These are phyloP conservation scores for Casaregolazyma suthepensis DNA, from an alignment of 1,139 yeast species.

Conservation along the genomic window DNA sequence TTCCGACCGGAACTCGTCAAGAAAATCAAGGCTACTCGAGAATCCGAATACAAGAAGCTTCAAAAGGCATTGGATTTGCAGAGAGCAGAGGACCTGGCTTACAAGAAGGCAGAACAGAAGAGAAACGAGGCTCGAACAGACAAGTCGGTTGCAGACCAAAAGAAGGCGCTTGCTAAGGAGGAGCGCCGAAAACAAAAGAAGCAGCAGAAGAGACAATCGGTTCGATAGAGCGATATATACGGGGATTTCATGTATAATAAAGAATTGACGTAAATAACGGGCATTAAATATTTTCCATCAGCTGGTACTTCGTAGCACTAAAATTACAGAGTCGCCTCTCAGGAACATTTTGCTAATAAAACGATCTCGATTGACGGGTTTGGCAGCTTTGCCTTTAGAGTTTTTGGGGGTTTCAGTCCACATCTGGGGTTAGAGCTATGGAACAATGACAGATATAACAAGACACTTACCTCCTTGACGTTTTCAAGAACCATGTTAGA, in stretches of 20 bases:
- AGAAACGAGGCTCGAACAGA: conserved; percentile 50
- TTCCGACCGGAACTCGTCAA: conserved; percentile 60
- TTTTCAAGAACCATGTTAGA: conserved; percentile 89
- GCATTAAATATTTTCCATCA: conserved; percentile 6
- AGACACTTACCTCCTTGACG: conserved; percentile 59
- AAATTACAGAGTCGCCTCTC: conserved; percentile 92
- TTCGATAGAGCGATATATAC: not conserved
- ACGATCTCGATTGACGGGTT: conserved; percentile 69
- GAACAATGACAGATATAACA: not conserved
- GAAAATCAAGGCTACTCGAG: conserved; percentile 71
- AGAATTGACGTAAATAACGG: not conserved
- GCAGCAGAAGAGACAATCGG: conserved; percentile 23
- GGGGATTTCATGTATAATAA: not conserved
- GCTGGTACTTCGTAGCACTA: conserved; percentile 44
- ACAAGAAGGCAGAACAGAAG: conserved; percentile 63
- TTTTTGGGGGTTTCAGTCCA: conserved; percentile 73
- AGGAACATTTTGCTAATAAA: conserved; percentile 84
- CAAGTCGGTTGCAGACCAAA: conserved; percentile 54
- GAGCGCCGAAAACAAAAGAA: conserved; percentile 52
- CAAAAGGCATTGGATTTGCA: conserved; percentile 52
- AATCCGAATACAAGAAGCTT: conserved; percentile 57
- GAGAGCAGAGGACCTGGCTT: conserved; percentile 62
- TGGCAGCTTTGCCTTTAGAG: conserved; percentile 64
- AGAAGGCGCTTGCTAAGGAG: conserved; percentile 68
- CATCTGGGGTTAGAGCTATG: conserved; percentile 30